Evolutionary conservation across 768 basidiomycete species (phyloP), one percentile per base, ranked within the genome.

Genomic region (Leccinum pellstonianum): DNA sequence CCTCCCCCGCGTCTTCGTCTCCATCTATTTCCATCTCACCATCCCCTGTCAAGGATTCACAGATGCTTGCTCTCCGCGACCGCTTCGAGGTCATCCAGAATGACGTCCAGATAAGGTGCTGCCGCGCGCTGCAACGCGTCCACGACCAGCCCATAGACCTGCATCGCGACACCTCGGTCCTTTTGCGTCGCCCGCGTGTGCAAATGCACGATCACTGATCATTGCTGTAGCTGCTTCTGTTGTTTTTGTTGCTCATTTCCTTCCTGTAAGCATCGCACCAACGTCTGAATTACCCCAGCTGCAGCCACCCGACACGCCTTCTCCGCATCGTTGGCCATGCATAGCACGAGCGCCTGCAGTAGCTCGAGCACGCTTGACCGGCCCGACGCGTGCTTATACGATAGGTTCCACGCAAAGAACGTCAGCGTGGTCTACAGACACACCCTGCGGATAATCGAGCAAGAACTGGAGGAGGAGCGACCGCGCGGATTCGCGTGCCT

Each of bases 391-490:
- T 92, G 85, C 43, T 87, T 83, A 69, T 98, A 99, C 2, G 91
- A 87, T 37, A 98, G 76, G 70, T 98, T 98, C 69, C 90, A 91
- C 21, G 93, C 92, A 31, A 99, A 80, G 77, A 97, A 97, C 0
- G 87, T 82, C 85, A 99, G 92, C 63, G 91, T 90, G 38, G 86
- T 88, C 43, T 86, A 87, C 7, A 99, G 80, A 11, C 96, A 92
- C 90, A 8, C 96, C 95, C 73, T 98, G 96, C 3, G 96, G 96
- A 69, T 98, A 99, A 66, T 99, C 96, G 10, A 98, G 84, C 52
- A 98, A 78, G 81, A 99, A 99, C 68, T 95, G 93, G 41, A 98
- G 84, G 25, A 96, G 80, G 31, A 94, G 84, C 49, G 88, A 86
- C 19, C 97, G 88, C 61, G 93, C 97, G 9, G 91, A 84, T 70